A percentile compares a stretch with the other conserved stretches of the same genome.
Conservation (phyloP, 768 basidiomycete genomes). For the Tricholoma hemisulphureum region DNA sequence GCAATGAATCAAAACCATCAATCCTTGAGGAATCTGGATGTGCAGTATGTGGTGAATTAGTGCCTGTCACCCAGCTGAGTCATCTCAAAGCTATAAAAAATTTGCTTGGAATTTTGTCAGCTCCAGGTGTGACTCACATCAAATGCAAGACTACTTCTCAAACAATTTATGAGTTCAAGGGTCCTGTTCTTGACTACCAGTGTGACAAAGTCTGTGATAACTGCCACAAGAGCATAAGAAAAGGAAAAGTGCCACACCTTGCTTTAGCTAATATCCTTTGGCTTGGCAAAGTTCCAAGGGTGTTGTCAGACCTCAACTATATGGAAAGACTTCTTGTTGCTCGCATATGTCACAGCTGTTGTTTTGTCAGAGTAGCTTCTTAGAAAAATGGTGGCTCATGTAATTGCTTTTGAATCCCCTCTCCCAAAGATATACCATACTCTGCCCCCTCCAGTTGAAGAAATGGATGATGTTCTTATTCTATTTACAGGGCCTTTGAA, state of each 20-base stretch:
- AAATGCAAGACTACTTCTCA: background rate
- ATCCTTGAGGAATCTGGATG: constrained; percentile 27
- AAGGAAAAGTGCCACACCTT: constrained; percentile 18
- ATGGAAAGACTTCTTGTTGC: constrained; percentile 31
- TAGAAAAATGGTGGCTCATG: constrained; percentile 34
- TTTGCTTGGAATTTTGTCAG: background rate
- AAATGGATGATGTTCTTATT: constrained; percentile 33
- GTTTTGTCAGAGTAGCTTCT: constrained; percentile 26
- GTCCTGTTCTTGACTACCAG: constrained; percentile 13
- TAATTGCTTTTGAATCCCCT: constrained; percentile 31
- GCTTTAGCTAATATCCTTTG: constrained; percentile 36
- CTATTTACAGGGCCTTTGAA: constrained; percentile 27
- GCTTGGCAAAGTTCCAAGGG: constrained; percentile 33
- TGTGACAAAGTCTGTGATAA: constrained; percentile 15
- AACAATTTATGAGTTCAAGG: background rate
- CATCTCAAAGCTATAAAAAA: constrained; percentile 3
- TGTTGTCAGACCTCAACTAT: constrained; percentile 25
- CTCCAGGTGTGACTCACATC: constrained; percentile 1
- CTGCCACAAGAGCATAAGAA: constrained; percentile 9
- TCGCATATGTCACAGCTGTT: constrained; percentile 26
- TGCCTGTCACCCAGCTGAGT: background rate
- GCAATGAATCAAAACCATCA: background rate
- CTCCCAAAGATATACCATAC: constrained; percentile 28
- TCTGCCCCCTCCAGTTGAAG: constrained; percentile 29
- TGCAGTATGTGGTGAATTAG: too few species aligned